Base-by-base conservation (phyloP, 2,329 filamentous ascomycete genomes). In the Didymellaceae sp. region DNA sequence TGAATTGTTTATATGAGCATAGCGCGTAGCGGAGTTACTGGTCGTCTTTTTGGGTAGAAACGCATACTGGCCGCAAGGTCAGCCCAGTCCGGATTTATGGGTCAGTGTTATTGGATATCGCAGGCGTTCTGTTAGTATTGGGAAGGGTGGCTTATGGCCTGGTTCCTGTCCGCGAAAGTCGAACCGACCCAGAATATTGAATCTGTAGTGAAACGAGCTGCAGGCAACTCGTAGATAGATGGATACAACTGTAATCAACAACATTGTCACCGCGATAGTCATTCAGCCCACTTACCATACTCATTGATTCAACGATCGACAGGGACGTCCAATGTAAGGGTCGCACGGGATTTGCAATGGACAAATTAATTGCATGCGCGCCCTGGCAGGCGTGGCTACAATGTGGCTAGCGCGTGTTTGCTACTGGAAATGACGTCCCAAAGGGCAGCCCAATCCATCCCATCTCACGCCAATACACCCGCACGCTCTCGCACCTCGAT, bases 351-450 rank as follows among this genome's bases (percentile, higher is more conserved):
- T 28, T 8, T 6, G 33, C 20, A 18, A 38, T 30, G 25, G 16
- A 32, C 32, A 33, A 33, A 45, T 51, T 30, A 18, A 39, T 25
- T 13, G 30, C 35, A 30, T 49, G 28, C 46, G 21, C 28, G 46
- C 21, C 33, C 32, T 7, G 22, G 14, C 40, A 44, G 22, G 46
- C 47, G 41, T 52, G 48, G 22, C 16, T 25, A 16, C 35, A 38
- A 38, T 38, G 35, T 38, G 35, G 48, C 42, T 52, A 52, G 48
- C 42, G 48, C 48, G 42, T 52, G 48, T 45, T 46, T 38, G 31
- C 35, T 46, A 24, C 13, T 41, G 14, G n/a, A 28, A 25, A 46
- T 52, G 48, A 46, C 48, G 48, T 52, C 30, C 41, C 42, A 17
- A 40, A 45, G 42, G 48, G 48, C 41, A 51, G 47, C 47, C 18